Conservation (phyloP, 495 filamentous ascomycete genomes). For the Neurospora sp. region DNA sequence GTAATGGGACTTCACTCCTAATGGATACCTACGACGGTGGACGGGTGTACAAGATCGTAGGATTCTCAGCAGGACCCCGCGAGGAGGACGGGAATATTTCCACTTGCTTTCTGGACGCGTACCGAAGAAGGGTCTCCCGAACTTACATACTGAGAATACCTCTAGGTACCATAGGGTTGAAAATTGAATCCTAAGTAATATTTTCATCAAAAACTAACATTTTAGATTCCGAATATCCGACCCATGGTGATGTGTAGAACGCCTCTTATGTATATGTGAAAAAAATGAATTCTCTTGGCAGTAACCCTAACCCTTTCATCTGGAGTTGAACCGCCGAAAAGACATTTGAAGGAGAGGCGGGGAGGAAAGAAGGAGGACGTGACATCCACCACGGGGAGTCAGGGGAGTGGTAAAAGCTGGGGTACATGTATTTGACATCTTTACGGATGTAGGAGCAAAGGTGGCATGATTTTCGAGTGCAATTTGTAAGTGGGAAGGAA, state of each 20-base stretch:
- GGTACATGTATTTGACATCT: neutral
- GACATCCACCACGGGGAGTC: neutral
- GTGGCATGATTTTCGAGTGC: neutral
- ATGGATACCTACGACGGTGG: too few relatives aligned
- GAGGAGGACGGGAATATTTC: too few relatives aligned
- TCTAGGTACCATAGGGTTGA: too few relatives aligned
- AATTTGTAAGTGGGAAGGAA: neutral
- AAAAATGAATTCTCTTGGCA: neutral
- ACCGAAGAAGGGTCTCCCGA: too few relatives aligned
- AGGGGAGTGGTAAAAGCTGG: neutral
- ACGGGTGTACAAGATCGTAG: too few relatives aligned
- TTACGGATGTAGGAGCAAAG: neutral
- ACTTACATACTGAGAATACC: too few relatives aligned
- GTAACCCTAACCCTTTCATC: neutral
- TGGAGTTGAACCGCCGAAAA: neutral
- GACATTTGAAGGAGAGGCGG: too few relatives aligned
- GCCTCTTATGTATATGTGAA: neutral
- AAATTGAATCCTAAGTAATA: too few relatives aligned
- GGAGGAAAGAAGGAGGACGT: neutral
- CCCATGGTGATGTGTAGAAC: neutral
- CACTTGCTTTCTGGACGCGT: too few relatives aligned
- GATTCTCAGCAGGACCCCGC: too few relatives aligned
- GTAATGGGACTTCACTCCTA: too few relatives aligned
- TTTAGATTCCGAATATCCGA: rapidly evolving
- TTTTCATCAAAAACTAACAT: too few relatives aligned